These are phyloP conservation scores for Penicillium sp. DNA, from an alignment of 2,329 filamentous ascomycete species.

Conservation along the genomic window DNA sequence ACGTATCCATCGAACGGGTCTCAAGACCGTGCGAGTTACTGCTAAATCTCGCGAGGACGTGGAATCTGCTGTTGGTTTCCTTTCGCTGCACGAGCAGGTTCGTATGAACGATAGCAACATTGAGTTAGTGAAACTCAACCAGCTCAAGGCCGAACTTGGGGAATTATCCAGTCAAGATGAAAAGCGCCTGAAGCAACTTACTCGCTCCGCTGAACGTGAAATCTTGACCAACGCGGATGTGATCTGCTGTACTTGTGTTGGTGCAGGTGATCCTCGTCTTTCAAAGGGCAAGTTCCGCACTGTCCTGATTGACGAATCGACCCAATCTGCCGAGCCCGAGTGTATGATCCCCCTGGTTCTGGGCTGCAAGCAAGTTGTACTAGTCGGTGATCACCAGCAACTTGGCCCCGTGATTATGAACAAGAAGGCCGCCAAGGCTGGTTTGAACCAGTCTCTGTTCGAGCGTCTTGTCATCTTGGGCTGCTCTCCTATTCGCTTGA, in stretches of 20 bases:
- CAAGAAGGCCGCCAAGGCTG: slow-evolving; percentile 98
- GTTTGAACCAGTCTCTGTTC: slow-evolving; percentile 96
- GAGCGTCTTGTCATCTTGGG: slow-evolving; percentile 93
- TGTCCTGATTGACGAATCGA: slow-evolving; percentile 96
- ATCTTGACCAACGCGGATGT: slow-evolving; percentile 95
- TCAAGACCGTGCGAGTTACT: slow-evolving; percentile 97
- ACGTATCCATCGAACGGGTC: slow-evolving; percentile 86
- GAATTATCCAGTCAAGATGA: slow-evolving; percentile 94
- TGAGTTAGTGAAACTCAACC: slow-evolving; percentile 86
- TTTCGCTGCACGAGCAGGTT: slow-evolving; percentile 94
- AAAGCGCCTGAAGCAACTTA: slow-evolving; percentile 97
- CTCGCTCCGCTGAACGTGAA: slow-evolving; percentile 88
- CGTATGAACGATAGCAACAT: slow-evolving; percentile 96
- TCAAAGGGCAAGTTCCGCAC: slow-evolving; percentile 98
- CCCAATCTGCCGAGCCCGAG: slow-evolving; percentile 95
- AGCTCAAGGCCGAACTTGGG: slow-evolving; percentile 86
- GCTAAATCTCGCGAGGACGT: slow-evolving; percentile 98
- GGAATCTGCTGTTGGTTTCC: slow-evolving; percentile 94
- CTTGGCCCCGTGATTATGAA: slow-evolving; percentile 99
- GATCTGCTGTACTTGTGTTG: slow-evolving; percentile 97
- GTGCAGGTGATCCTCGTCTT: slow-evolving; percentile 90
- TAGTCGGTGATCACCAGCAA: slow-evolving; percentile 97
- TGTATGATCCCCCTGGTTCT: slow-evolving; percentile 98
- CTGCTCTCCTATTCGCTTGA: slow-evolving; percentile 84
- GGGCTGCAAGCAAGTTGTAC: slow-evolving; percentile 97